Conservation (phyloP, 345 rosid species). For the Salix brachista region DNA sequence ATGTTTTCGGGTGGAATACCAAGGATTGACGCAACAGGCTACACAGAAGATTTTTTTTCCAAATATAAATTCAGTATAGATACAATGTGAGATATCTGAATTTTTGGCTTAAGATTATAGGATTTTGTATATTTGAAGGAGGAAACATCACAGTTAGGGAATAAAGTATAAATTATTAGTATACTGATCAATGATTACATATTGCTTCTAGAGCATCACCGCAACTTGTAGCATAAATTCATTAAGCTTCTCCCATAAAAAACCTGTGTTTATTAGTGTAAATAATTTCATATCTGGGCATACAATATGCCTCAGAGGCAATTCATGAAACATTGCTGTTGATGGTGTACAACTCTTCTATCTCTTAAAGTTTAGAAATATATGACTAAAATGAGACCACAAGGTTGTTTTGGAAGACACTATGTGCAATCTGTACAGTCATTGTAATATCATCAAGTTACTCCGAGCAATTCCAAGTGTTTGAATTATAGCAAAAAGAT, state of each 20-base stretch:
- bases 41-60: slow-evolving; percentile 9
- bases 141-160: background rate
- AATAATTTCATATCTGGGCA: background rate
- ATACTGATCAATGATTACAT: background rate
- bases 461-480: background rate
- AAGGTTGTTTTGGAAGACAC: background rate
- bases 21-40: slow-evolving; percentile 91
- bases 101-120: background rate
- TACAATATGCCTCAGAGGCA: background rate
- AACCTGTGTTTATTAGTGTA: background rate
- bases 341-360: no score
- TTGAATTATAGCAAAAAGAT: background rate
- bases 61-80: background rate
- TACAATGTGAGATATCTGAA: background rate
- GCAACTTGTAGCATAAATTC: background rate
- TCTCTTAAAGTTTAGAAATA: no score
- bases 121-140: background rate
- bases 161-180: background rate
- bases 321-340: no score
- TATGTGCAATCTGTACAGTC: background rate
- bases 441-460: background rate
- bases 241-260: background rate
- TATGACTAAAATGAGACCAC: background rate
- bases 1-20: slow-evolving; percentile 75
- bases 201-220: background rate